These are phyloP conservation scores for Beauveria caledonica DNA, from an alignment of 2,329 filamentous ascomycete species.

Conservation along the genomic window DNA sequence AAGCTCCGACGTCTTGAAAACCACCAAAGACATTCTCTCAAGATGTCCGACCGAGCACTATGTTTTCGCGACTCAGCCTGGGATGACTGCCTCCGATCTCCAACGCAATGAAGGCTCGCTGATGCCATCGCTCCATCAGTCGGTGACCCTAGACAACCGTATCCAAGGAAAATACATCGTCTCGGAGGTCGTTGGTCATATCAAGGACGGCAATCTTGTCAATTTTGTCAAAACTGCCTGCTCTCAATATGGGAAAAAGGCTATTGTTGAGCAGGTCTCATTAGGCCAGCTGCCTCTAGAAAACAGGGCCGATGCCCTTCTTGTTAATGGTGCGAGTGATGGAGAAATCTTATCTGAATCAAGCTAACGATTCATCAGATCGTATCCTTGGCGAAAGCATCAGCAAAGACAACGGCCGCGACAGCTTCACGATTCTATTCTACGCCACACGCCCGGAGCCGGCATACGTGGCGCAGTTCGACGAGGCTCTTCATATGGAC, in stretches of 20 bases:
- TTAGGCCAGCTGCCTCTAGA: constrained; percentile 33
- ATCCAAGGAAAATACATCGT: constrained; percentile 38
- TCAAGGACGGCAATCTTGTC: constrained; percentile 33
- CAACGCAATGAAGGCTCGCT: constrained; percentile 38
- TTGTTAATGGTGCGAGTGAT: constrained; percentile 37
- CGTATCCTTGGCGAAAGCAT: constrained; percentile 43
- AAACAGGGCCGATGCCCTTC: constrained; percentile 35
- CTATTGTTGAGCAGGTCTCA: constrained; percentile 30
- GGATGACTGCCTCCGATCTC: constrained; percentile 64
- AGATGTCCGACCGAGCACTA: constrained; percentile 69
- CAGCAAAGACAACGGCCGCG: constrained; percentile 27
- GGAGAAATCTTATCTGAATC: neutral
- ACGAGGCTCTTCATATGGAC: constrained; percentile 58
- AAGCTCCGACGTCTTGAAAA: constrained; percentile 33
- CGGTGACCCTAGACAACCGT: constrained; percentile 26
- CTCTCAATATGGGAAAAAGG: constrained; percentile 27
- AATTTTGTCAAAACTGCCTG: constrained; percentile 41
- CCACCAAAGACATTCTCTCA: constrained; percentile 45
- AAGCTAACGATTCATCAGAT: constrained; percentile 29
- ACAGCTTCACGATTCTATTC: constrained; percentile 68
- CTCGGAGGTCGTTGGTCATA: constrained; percentile 48
- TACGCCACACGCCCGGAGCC: constrained; percentile 51
- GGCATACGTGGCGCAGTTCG: constrained; percentile 58
- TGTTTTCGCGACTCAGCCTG: constrained; percentile 69
- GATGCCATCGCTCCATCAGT: constrained; percentile 44